phyloP scores from a whole-genome alignment of 371 early-diverging fungal genomes.

The Mucor irregularis region DNA sequence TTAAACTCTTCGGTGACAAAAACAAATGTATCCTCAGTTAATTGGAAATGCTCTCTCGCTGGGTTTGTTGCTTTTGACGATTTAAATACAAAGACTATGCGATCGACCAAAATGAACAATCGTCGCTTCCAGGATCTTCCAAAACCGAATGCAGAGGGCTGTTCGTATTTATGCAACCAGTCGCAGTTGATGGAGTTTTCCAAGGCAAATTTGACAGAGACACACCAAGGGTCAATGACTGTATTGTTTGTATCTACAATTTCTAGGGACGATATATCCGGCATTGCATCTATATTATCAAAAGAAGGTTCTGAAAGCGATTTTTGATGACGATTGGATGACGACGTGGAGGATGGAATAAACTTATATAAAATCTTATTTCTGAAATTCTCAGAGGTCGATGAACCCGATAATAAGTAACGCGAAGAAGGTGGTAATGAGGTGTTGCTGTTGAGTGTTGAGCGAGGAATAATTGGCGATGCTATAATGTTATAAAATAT shows the following conservation, averaged over 20 bases:
- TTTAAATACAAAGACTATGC: constrained; percentile 39
- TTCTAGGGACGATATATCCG: neutral
- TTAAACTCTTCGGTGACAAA: constrained; percentile 51
- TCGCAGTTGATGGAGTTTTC: constrained; percentile 29
- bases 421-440: constrained; percentile 36
- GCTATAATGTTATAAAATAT: neutral
- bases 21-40: constrained; percentile 45
- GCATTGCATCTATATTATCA: neutral
- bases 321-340: constrained; percentile 21
- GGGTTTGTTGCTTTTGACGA: constrained; percentile 34
- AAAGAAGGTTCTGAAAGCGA: constrained; percentile 28
- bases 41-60: constrained; percentile 39
- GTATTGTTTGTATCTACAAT: constrained; percentile 5
- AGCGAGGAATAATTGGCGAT: neutral
- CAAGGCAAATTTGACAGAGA: constrained; percentile 31
- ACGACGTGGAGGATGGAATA: constrained; percentile 16
- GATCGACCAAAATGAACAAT: constrained; percentile 30
- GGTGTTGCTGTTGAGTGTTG: too few species aligned
- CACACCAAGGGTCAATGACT: constrained; percentile 35
- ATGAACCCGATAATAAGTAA: constrained; percentile 31
- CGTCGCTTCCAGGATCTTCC: constrained; percentile 45
- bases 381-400: constrained; percentile 33
- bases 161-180: constrained; percentile 39
- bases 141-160: constrained; percentile 32
- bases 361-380: constrained; percentile 40